Base-by-base conservation (phyloP, 805 yeast species). In the Ogataea paradorogensis region DNA sequence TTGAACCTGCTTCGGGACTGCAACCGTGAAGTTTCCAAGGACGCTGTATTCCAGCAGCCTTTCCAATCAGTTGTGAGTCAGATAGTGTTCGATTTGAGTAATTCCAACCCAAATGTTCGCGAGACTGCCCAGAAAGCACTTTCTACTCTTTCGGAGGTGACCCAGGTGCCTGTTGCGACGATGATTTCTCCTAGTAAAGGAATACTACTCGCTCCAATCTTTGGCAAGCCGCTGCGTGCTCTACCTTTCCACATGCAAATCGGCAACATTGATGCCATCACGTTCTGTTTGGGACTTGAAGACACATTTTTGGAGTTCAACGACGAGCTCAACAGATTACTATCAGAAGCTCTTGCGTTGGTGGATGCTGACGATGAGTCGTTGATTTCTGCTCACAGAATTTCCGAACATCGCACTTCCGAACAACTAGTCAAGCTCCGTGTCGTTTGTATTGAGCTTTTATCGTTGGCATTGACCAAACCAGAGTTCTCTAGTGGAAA, bases 361-460 rank as follows among this genome's bases (percentile, higher is more conserved):
- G 97, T 93, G 7, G 99, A 93, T 65, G 98, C 99, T 0, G 99
- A 93, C 42, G 99, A 93, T 60, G 97, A 91, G 53, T 86, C 96
- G 2, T 69, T 95, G 46, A 88, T 96, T 0, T 86, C 89, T 47
- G 85, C 88, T 0, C 95, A 86, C 53, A 74, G 93, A 25, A 79
- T 88, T 1, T 76, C 85, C 32, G 99, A 93, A 55, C 82, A 89
- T 55, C 74, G 88, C 41, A 90, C 96, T 0, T 74, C 95, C 0
- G 91, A 87, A 56, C 97, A 91, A 53, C 70, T 95, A 38, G 81
- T 89, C 4, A 88, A 86, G 50, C 64, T 95, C 29, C 72, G 99
- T 40, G 93, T 93, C 21, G 95, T 88, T 3, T 93, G 99, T 58
- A 87, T 93, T 43, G 78, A 78, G 45, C 66, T 93, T 14, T 70